Conservation (phyloP, 768 basidiomycete genomes). For the Tulasnella sp. region DNA sequence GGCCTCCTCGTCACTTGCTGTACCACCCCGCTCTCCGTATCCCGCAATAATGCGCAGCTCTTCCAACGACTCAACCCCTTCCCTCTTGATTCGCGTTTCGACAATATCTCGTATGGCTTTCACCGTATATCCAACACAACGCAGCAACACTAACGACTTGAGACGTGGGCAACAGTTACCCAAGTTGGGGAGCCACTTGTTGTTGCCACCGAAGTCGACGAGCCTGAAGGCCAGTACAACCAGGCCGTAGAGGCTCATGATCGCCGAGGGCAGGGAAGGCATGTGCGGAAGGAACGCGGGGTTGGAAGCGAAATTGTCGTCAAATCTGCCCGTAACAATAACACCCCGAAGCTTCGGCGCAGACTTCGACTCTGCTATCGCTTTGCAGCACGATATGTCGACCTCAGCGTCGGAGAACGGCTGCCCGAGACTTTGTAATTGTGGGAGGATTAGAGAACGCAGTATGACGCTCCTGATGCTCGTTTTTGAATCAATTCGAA, state of each 20-base stretch:
- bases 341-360: not conserved
- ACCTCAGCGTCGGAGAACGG: not conserved
- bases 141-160: not conserved
- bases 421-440: not conserved
- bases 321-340: not conserved
- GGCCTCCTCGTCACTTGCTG: no score
- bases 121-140: not conserved
- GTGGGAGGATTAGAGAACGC: not conserved
- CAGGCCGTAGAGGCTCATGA: not conserved
- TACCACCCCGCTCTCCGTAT: no score
- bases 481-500: not conserved
- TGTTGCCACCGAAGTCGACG: constrained; percentile 1
- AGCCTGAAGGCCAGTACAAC: not conserved
- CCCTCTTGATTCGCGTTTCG: not conserved
- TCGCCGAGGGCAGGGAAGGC: not conserved
- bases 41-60: not conserved
- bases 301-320: no score
- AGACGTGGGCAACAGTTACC: not conserved
- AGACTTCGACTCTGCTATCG: not conserved
- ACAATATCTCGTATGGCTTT: not conserved
- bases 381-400: not conserved
- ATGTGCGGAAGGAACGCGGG: not conserved
- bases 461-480: not conserved
- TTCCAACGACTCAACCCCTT: not conserved
- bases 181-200: not conserved